Base-by-base conservation (phyloP, 2,329 filamentous ascomycete species). In the Cordyceps farinosa region DNA sequence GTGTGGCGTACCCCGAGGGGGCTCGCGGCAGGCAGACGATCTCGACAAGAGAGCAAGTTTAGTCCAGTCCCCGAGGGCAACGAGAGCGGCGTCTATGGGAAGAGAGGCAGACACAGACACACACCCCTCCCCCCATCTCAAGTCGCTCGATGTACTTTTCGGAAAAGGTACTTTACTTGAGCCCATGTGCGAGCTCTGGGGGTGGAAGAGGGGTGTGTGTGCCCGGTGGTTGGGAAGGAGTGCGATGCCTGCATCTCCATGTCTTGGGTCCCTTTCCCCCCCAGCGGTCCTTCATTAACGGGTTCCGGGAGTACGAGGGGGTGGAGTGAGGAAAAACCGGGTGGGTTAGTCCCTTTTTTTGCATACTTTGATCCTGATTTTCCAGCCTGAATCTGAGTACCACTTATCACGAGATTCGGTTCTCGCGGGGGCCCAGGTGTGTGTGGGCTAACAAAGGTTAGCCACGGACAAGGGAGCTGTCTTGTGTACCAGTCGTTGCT, bases 311-410 rank as follows among this genome's bases (percentile, higher is more conserved):
- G 8, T 27, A n/a, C 29, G 11, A 3, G 48, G 48, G 30, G 48
- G 27, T 8, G 36, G 52, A 30, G 27, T n/a, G 22, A 29, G 17
- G 22, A 22, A n/a, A n/a, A 42, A 17, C 32, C 9, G 22, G 22
- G 22, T 22, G 22, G 22, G 22, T 22, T 22, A 22, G 22, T 22
- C 22, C n/a, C 36, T n/a, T 29, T 32, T n/a, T 55, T 4, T 4
- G 7, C 17, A 27, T 47, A 27, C 29, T 38, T 29, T 47, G 17
- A 15, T 57, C 34, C 38, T 13, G 11, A 29, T 29, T 5, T 27
- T 54, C 32, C 42, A 58, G 42, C 42, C 42, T 48, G 30, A 44
- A 58, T 48, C 55, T 58, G 42, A 48, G 38, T 56, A 45, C 38
- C 11, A 34, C 40, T 30, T 44, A 45, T 58, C 30, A 58, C 30